phyloP scores from a whole-genome alignment of 2,329 filamentous ascomycete genomes.

The Trichoderma koningiopsis region DNA sequence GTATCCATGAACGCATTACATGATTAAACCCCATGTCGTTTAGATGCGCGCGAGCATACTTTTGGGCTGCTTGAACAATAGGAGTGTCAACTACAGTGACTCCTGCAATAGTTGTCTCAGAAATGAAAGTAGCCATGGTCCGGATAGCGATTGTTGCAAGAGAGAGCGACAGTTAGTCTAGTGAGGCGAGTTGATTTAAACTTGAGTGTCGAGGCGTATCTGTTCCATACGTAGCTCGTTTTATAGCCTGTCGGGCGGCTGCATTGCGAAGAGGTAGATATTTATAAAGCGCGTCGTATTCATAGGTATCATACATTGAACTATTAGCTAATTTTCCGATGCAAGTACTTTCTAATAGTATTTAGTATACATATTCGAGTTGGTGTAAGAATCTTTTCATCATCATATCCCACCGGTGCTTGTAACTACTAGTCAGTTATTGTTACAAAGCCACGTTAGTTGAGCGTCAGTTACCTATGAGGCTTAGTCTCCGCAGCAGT shows the following conservation, averaged over 20 bases:
- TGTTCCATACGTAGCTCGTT: background rate
- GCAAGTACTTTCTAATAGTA: background rate
- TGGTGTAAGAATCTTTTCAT: no score
- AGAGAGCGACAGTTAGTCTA: no score
- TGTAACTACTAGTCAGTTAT: no score
- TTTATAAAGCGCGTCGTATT: background rate
- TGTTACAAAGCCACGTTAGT: no score
- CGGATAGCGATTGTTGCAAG: background rate
- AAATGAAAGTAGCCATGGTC: background rate
- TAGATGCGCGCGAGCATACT: background rate
- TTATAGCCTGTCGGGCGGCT: background rate
- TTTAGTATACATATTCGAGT: no score
- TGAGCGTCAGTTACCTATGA: no score
- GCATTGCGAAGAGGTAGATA: background rate
- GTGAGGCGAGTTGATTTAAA: background rate
- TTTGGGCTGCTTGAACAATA: background rate
- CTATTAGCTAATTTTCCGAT: background rate
- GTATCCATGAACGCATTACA: background rate
- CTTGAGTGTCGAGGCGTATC: background rate
- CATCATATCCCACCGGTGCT: no score
- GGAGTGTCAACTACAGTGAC: background rate
- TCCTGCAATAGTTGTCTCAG: background rate
- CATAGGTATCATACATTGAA: background rate
- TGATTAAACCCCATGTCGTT: background rate
- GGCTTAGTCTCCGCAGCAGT: background rate